Evolutionary conservation across 495 filamentous ascomycete species (phyloP).

Genomic region (Neurospora sublineolata): DNA sequence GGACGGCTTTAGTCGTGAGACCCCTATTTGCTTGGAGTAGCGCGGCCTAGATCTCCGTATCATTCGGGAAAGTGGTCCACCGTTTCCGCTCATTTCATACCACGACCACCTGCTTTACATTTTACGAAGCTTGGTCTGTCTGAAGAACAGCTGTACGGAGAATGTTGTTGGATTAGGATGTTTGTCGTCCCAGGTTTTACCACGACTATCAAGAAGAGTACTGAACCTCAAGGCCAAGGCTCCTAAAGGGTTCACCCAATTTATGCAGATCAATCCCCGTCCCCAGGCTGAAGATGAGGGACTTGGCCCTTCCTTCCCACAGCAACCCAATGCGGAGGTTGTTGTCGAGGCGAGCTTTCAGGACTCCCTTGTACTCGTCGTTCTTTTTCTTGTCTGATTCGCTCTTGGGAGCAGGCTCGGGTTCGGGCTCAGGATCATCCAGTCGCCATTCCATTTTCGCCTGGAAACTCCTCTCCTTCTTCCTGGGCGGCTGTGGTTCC

Average conservation of each 20-base stretch:
- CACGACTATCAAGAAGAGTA: slow-evolving; percentile 67
- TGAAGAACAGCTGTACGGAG: not conserved
- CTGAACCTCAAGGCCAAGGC: slow-evolving; percentile 76
- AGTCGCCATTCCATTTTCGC: slow-evolving; percentile 45
- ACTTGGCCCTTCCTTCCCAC: slow-evolving; percentile 91
- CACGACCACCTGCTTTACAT: not conserved
- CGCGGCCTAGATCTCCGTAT: not conserved
- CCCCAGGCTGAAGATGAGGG: slow-evolving; percentile 82
- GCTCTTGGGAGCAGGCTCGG: slow-evolving; percentile 1
- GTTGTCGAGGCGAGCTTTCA: slow-evolving; percentile 82
- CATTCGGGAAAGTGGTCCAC: not conserved
- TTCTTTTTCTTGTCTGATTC: slow-evolving; percentile 12
- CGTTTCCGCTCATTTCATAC: not conserved
- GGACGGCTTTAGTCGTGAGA: not conserved
- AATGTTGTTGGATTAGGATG: not conserved
- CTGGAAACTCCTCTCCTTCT: slow-evolving; percentile 37
- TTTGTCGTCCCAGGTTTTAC: not conserved
- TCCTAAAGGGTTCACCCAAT: slow-evolving; percentile 56
- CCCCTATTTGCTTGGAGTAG: not conserved
- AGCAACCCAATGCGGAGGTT: slow-evolving; percentile 71
- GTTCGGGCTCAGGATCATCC: slow-evolving; percentile 27
- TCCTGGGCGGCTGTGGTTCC: slow-evolving; percentile 15
- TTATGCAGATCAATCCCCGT: slow-evolving; percentile 64
- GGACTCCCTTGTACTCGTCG: slow-evolving; percentile 68
- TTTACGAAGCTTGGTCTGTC: not conserved